Evolutionary conservation across 257 asterid species (phyloP).

Genomic region (Orobanche coerulescens): DNA sequence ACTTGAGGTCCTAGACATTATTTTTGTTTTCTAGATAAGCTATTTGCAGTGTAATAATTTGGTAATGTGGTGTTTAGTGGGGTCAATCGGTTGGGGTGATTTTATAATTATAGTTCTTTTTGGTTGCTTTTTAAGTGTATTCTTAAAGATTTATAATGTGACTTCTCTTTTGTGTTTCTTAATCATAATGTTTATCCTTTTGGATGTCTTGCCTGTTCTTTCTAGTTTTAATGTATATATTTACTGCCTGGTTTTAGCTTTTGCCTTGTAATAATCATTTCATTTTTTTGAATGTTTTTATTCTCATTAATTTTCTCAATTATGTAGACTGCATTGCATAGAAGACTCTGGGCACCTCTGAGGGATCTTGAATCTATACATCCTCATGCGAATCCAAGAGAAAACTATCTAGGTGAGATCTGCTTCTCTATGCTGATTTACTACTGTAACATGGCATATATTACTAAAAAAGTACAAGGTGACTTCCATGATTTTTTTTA

Average conservation of each 20-base stretch:
- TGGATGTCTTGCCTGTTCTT: conserved; percentile 5
- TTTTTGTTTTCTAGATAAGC: too few relatives aligned
- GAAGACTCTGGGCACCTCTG: conserved; percentile 86
- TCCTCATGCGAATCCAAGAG: conserved; percentile 73
- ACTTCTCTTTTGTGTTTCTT: too few relatives aligned
- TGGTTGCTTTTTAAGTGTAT: conserved; percentile 18
- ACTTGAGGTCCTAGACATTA: too few relatives aligned
- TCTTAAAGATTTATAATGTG: conserved; percentile 27
- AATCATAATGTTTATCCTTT: conserved; percentile 25
- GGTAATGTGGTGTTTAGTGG: too few relatives aligned
- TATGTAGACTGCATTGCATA: conserved; percentile 50
- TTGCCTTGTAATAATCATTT: too few relatives aligned
- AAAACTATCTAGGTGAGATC: conserved; percentile 68
- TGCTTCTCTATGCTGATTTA: conserved; percentile 23
- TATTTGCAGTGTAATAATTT: too few relatives aligned
- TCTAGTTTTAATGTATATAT: conserved; percentile 13
- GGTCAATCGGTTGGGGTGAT: too few relatives aligned
- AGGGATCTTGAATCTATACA: conserved; percentile 63
- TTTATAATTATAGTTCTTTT: too few relatives aligned
- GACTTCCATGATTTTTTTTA: too few relatives aligned
- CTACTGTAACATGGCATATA: neutral
- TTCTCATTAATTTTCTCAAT: neutral
- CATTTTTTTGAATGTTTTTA: too few relatives aligned
- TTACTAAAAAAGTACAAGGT: neutral
- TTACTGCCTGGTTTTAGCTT: too few relatives aligned